Evolutionary conservation across 768 basidiomycete genomes (phyloP).

Genomic region (Kwoniella mangroviensis): DNA sequence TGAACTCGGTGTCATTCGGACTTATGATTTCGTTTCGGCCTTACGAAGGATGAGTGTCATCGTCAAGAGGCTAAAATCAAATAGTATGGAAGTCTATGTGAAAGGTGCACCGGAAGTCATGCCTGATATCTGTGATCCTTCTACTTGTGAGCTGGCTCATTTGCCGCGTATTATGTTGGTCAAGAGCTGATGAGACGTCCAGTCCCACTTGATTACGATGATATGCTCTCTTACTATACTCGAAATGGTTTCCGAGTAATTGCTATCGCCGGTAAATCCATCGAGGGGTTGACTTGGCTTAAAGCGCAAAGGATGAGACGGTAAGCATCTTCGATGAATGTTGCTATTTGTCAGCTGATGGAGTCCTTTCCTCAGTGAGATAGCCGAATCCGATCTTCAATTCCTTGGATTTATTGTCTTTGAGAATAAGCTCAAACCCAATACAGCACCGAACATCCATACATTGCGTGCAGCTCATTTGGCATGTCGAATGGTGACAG

Average conservation of each 20-base stretch:
- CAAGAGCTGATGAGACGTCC: neutral
- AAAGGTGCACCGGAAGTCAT: conserved; percentile 99
- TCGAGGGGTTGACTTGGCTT: conserved; percentile 92
- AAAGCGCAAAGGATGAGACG: conserved; percentile 96
- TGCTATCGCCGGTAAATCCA: conserved; percentile 93
- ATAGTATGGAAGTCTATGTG: conserved; percentile 95
- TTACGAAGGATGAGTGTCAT: conserved; percentile 96
- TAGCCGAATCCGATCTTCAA: conserved; percentile 84
- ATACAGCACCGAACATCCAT: conserved; percentile 86
- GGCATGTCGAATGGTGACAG: conserved; percentile 96
- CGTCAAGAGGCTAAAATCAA: conserved; percentile 90
- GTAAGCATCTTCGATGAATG: conserved; percentile 59
- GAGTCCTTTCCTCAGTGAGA: conserved; percentile 67
- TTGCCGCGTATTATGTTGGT: neutral
- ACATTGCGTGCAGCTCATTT: conserved; percentile 85
- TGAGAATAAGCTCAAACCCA: conserved; percentile 94
- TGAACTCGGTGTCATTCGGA: conserved; percentile 92
- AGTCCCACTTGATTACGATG: conserved; percentile 97
- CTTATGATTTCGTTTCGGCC: conserved; percentile 93
- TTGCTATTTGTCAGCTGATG: conserved; percentile 19
- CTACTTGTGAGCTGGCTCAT: conserved; percentile 71
- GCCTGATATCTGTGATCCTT: conserved; percentile 87
- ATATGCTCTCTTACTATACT: conserved; percentile 94
- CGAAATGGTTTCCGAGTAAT: conserved; percentile 96
- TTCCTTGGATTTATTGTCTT: conserved; percentile 97